Base-by-base conservation (phyloP, 495 filamentous ascomycete genomes). In the Neurospora terricola region DNA sequence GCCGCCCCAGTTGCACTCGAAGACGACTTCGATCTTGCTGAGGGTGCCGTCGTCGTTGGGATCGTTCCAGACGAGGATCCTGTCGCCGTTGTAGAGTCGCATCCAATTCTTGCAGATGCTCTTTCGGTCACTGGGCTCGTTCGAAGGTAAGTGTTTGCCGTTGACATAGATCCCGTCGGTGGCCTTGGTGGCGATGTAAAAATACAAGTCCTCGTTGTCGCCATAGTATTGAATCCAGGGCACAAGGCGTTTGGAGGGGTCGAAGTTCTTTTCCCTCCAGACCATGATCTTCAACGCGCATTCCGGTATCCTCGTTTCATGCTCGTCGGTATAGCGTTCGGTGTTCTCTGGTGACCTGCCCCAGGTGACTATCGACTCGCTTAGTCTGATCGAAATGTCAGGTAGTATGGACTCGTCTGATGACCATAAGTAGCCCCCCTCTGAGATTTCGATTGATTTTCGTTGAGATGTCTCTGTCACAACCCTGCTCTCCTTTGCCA, bases 221-320 rank as follows among this genome's bases (percentile, higher is more conserved):
- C 83, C 78, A 21, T 71, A 77, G 21, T 66, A 54, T 37, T 71
- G 76, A 62, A 78, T 79, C 82, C 85, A 86, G 7, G 82, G 84
- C 27, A 27, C 7, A 36, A 66, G 12, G 38, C 80, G 82, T 40
- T 81, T 75, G 37, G 77, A 76, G 11, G 82, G 81, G 39, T 91
- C 89, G 73, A 92, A 89, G 2, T 86, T 87, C 0, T 87, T 85
- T 66, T 34, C 54, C 34, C 88, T 88, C 87, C 90, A 93, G 75
- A 94, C 89, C 18, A 90, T 84, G 70, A 98, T 85, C 75, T 91
- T 90, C 75, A 96, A 87, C n/a, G 91, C 94, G 71, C 89, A 89
- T 76, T 94, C 94, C 6, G 94, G 92, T 38, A 98, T 89, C 27
- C 88, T 90, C 5, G 82, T 45, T 45, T 45, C 42, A 45, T 9